phyloP scores from a whole-genome alignment of 1,284 basidiomycete species.

The Ustilago tritici region DNA sequence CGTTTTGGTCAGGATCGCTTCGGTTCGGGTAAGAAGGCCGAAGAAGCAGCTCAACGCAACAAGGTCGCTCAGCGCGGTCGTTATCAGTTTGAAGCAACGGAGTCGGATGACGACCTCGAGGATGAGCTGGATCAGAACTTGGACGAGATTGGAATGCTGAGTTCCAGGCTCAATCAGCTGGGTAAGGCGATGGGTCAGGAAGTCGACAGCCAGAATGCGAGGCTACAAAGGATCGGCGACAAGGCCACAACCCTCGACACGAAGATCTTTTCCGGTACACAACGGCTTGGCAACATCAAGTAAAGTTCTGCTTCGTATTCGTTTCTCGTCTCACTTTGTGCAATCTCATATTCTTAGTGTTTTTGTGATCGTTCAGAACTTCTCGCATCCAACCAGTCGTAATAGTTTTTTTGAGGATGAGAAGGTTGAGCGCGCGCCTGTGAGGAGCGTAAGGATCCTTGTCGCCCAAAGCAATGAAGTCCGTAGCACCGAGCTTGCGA shows the following conservation, averaged over 20 bases:
- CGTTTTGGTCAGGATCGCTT: slow-evolving; percentile 60
- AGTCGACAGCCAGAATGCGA: slow-evolving; percentile 63
- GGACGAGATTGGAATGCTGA: slow-evolving; percentile 85
- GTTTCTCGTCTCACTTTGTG: not conserved
- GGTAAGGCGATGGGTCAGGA: slow-evolving; percentile 81
- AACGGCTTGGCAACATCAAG: slow-evolving; percentile 63
- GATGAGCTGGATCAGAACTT: slow-evolving; percentile 88
- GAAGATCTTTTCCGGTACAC: slow-evolving; percentile 65
- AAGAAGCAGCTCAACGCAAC: slow-evolving; percentile 33
- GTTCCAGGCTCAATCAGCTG: slow-evolving; percentile 85
- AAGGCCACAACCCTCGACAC: slow-evolving; percentile 66
- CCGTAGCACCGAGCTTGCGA: slow-evolving; percentile 57
- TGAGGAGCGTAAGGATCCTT: slow-evolving; percentile 56
- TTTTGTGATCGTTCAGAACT: not conserved
- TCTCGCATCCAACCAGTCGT: no score
- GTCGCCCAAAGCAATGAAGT: slow-evolving; percentile 55
- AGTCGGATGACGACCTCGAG: slow-evolving; percentile 89
- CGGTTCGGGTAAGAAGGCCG: slow-evolving; percentile 43
- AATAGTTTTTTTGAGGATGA: slow-evolving; percentile 66
- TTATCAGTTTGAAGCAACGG: slow-evolving; percentile 94
- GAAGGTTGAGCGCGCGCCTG: slow-evolving; percentile 71
- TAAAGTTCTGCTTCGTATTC: slow-evolving; percentile 16
- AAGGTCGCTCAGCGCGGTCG: slow-evolving; percentile 78
- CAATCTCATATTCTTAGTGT: not conserved
- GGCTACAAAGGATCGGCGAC: slow-evolving; percentile 64